Percentiles rank a stretch among this genome's conserved stretches.
Evolutionary conservation across 2,329 filamentous ascomycete species (phyloP).

Genomic region (Parafenestella ontariensis): DNA sequence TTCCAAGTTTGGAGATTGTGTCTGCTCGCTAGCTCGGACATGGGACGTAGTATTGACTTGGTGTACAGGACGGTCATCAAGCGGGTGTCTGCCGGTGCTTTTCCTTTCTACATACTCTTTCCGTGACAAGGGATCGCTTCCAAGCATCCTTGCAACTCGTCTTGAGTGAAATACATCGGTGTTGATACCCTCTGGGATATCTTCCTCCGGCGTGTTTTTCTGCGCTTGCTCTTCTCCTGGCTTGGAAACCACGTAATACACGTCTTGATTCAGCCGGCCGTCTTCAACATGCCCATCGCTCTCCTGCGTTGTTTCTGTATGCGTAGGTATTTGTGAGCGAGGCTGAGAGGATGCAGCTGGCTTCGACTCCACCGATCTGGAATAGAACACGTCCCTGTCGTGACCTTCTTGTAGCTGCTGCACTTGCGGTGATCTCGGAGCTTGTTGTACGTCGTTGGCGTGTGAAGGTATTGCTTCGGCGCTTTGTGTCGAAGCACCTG

Average conservation of each 20-base stretch:
- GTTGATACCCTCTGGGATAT: slow-evolving; percentile 65
- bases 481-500: slow-evolving; percentile 50
- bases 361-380: slow-evolving; percentile 56
- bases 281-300: slow-evolving; percentile 51
- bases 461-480: slow-evolving; percentile 62
- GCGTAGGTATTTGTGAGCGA: slow-evolving; percentile 62
- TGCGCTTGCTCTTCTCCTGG: slow-evolving; percentile 24
- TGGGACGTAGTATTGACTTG: slow-evolving; percentile 20
- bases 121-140: slow-evolving; percentile 51
- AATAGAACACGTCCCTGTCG: slow-evolving; percentile 65
- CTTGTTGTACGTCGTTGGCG: slow-evolving; percentile 54
- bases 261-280: slow-evolving; percentile 61
- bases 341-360: slow-evolving; percentile 61
- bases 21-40: slow-evolving; percentile 33
- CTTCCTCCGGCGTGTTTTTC: slow-evolving; percentile 47
- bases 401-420: slow-evolving; percentile 47
- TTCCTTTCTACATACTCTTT: slow-evolving; percentile 46
- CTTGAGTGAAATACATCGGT: slow-evolving; percentile 68
- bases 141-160: slow-evolving; percentile 63
- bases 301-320: slow-evolving; percentile 56
- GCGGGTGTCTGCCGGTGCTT: slow-evolving; percentile 19
- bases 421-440: slow-evolving; percentile 24
- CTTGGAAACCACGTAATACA: slow-evolving; percentile 55
- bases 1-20: slow-evolving; percentile 15
- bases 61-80: slow-evolving; percentile 15